phyloP scores from a whole-genome alignment of 1,284 basidiomycete species.

The Boletus coffeatus region DNA sequence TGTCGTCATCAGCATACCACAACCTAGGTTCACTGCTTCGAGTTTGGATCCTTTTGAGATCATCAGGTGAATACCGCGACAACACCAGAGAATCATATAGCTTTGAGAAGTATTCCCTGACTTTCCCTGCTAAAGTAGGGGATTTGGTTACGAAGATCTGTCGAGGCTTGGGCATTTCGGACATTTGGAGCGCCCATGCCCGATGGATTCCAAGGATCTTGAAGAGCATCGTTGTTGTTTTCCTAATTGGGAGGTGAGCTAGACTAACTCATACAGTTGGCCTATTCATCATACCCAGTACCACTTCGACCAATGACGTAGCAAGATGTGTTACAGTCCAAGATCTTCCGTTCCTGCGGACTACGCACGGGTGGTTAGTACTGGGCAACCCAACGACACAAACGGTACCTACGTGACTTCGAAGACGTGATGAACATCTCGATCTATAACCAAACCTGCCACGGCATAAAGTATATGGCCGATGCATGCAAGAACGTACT shows the following conservation, averaged over 20 bases:
- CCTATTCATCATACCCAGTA: slow-evolving; percentile 46
- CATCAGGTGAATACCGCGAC: slow-evolving; percentile 34
- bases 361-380: slow-evolving; percentile 29
- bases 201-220: slow-evolving; percentile 66
- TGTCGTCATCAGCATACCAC: slow-evolving; percentile 40
- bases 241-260: slow-evolving; percentile 35
- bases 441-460: slow-evolving; percentile 41
- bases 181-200: slow-evolving; percentile 33
- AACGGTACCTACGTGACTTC: slow-evolving; percentile 45
- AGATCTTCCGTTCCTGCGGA: slow-evolving; percentile 52
- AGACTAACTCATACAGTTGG: not conserved
- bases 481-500: slow-evolving; percentile 10
- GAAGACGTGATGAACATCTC: slow-evolving; percentile 47
- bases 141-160: slow-evolving; percentile 75
- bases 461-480: slow-evolving; percentile 4
- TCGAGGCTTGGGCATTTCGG: slow-evolving; percentile 39
- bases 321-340: slow-evolving; percentile 55
- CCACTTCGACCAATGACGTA: slow-evolving; percentile 70
- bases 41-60: slow-evolving; percentile 30
- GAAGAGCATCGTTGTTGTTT: slow-evolving; percentile 72
- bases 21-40: slow-evolving; percentile 33
- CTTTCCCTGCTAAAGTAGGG: slow-evolving; percentile 54
- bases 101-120: slow-evolving; percentile 61
- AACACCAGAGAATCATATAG: slow-evolving; percentile 43
- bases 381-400: not conserved